Percentiles rank a stretch among this genome's conserved stretches.
These are phyloP conservation scores for Ophiocordyceps sinensis DNA, from an alignment of 2,329 filamentous ascomycete genomes.

Conservation along the genomic window DNA sequence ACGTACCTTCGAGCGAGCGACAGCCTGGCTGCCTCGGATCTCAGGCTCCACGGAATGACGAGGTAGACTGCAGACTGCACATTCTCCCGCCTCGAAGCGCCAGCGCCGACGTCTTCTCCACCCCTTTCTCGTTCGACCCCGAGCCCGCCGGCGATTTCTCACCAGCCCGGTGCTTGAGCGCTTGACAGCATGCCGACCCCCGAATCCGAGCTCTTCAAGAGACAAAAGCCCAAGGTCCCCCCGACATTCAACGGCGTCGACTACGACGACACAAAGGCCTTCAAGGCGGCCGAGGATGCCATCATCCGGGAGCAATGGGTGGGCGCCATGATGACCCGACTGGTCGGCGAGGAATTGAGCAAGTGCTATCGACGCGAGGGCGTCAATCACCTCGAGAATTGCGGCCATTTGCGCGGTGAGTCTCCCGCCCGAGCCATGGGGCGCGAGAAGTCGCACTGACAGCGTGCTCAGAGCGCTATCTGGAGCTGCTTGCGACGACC, in stretches of 20 bases:
- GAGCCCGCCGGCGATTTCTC: slow-evolving; percentile 3
- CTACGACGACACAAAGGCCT: slow-evolving; percentile 65
- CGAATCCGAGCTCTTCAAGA: slow-evolving; percentile 69
- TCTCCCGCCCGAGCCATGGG: neutral
- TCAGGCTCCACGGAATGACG: slow-evolving; percentile 8
- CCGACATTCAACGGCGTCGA: slow-evolving; percentile 79
- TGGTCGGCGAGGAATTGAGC: slow-evolving; percentile 69
- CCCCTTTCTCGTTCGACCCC: neutral
- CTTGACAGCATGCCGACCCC: slow-evolving; percentile 56
- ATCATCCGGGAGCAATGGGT: slow-evolving; percentile 82
- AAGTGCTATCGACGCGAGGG: slow-evolving; percentile 79
- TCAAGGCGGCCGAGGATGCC: slow-evolving; percentile 73
- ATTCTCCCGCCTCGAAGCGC: neutral
- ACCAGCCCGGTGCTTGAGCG: neutral
- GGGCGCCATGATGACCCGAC: slow-evolving; percentile 72
- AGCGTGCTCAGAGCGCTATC: slow-evolving; percentile 52
- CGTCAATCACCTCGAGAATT: slow-evolving; percentile 82
- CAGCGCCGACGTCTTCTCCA: neutral
- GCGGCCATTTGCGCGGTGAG: slow-evolving; percentile 62
- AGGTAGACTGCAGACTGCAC: too few relatives aligned
- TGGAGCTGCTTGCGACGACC: slow-evolving; percentile 61
- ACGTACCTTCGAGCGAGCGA: slow-evolving; percentile 1
- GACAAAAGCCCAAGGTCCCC: slow-evolving; percentile 68
- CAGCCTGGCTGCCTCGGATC: slow-evolving; percentile 12
- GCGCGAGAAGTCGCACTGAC: slow-evolving; percentile 2